Conservation (phyloP, 2,329 filamentous ascomycete genomes). For the Elsinoe australis region DNA sequence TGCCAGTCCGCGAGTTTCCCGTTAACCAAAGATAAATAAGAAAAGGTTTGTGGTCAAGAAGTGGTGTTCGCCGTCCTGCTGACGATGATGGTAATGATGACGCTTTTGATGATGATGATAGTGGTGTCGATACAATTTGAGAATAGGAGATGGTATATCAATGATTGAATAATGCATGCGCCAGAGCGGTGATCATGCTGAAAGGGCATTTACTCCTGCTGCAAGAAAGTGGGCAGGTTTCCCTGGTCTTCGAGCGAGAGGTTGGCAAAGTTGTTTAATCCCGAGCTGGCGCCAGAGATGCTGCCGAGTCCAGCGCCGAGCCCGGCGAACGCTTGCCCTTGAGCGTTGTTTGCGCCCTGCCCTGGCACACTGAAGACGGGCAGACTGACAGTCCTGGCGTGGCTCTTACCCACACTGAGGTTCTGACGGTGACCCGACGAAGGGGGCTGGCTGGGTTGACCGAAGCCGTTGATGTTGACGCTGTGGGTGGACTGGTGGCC, state of each 20-base stretch:
- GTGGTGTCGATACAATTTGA: background rate
- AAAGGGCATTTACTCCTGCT: slow-evolving; percentile 13
- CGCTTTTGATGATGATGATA: slow-evolving; percentile 25
- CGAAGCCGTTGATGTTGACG: slow-evolving; percentile 43
- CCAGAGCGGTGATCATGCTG: too few species aligned
- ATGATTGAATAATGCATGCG: background rate
- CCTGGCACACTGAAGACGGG: slow-evolving; percentile 57
- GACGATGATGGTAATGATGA: too few species aligned
- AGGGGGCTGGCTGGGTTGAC: slow-evolving; percentile 26
- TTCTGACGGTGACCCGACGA: slow-evolving; percentile 23
- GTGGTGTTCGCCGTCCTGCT: too few species aligned
- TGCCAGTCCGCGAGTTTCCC: too few species aligned
- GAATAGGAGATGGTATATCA: background rate
- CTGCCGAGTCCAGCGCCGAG: slow-evolving; percentile 43
- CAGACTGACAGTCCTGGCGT: slow-evolving; percentile 80
- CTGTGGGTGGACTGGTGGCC: slow-evolving; percentile 48
- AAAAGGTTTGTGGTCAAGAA: too few species aligned
- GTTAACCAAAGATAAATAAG: too few species aligned
- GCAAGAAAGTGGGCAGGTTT: slow-evolving; percentile 9
- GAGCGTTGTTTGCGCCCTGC: slow-evolving; percentile 32
- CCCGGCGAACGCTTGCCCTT: slow-evolving; percentile 46
- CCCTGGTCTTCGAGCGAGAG: background rate
- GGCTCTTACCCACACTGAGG: slow-evolving; percentile 26
- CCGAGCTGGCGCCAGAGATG: too few species aligned
- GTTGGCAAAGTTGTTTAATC: slow-evolving; percentile 6